A percentile compares a stretch with the other conserved stretches of the same genome.
Evolutionary conservation across 2,329 filamentous ascomycete species (phyloP).

Genomic region (Chaetomium globosum): DNA sequence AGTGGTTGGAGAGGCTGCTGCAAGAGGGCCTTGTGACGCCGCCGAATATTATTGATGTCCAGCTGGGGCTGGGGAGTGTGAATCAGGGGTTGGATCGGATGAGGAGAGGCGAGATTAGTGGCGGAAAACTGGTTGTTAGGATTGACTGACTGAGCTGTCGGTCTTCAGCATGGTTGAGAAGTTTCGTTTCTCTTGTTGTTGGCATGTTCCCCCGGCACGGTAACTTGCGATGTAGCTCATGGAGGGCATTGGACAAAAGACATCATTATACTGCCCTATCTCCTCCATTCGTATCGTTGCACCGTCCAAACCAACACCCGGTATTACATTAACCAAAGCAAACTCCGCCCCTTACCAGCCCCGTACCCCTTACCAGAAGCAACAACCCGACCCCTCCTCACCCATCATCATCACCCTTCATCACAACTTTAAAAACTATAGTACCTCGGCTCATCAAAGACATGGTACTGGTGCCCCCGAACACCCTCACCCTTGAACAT

Average conservation of each 20-base stretch:
- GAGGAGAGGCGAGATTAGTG: constrained; percentile 66
- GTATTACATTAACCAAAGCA: not conserved
- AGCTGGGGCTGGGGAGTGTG: constrained; percentile 66
- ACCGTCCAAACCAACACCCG: not conserved
- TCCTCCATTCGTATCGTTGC: not conserved
- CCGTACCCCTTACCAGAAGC: not conserved
- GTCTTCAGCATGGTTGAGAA: no score
- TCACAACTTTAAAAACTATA: constrained; percentile 46
- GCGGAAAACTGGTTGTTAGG: constrained; percentile 67
- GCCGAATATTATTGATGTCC: constrained; percentile 66
- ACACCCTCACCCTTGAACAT: constrained; percentile 85
- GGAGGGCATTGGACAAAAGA: not conserved
- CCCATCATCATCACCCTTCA: not conserved
- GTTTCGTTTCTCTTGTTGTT: not conserved
- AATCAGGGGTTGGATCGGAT: constrained; percentile 69
- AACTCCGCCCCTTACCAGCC: not conserved
- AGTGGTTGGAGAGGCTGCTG: constrained; percentile 70
- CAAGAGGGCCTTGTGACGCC: constrained; percentile 55
- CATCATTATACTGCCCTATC: not conserved
- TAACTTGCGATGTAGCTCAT: not conserved
- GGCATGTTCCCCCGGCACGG: not conserved
- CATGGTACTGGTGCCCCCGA: constrained; percentile 87
- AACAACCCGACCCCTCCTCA: not conserved
- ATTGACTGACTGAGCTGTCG: no score
- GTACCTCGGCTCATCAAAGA: constrained; percentile 89